phyloP scores from a whole-genome alignment of 768 basidiomycete species.

The Amanita exitialis region DNA sequence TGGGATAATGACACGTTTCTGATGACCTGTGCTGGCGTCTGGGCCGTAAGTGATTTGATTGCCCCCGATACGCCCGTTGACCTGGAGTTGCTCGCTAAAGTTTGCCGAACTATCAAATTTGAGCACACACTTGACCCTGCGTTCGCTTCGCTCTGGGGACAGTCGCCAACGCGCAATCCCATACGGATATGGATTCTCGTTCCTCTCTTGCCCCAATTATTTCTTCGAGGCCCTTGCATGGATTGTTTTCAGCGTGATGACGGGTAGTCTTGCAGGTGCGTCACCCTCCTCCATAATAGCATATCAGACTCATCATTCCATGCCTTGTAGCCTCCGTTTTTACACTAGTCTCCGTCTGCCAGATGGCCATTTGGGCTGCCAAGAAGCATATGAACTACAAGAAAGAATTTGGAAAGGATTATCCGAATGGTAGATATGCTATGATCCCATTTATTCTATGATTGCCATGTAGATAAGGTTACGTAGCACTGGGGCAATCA shows the following conservation, averaged over 20 bases:
- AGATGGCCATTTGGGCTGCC: constrained; percentile 81
- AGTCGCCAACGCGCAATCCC: constrained; percentile 79
- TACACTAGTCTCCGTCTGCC: constrained; percentile 19
- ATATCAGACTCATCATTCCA: not conserved
- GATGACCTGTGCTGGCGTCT: constrained; percentile 52
- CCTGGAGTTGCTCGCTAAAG: constrained; percentile 28
- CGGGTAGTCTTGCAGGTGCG: constrained; percentile 66
- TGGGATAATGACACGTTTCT: constrained; percentile 63
- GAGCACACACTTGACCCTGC: constrained; percentile 71
- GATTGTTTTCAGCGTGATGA: constrained; percentile 64
- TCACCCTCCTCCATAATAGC: constrained; percentile 7
- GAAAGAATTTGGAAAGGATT: constrained; percentile 88
- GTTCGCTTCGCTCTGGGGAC: constrained; percentile 74
- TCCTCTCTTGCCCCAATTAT: constrained; percentile 91
- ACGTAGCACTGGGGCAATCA: too few species aligned
- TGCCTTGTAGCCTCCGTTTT: not conserved
- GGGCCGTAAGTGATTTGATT: constrained; percentile 49
- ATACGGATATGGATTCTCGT: constrained; percentile 82
- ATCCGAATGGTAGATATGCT: constrained; percentile 63
- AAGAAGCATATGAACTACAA: constrained; percentile 88
- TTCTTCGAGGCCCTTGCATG: constrained; percentile 82
- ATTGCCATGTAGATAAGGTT: not conserved
- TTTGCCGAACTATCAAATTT: constrained; percentile 82
- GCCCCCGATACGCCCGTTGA: not conserved
- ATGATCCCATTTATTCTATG: constrained; percentile 70